A percentile compares a stretch with the other conserved stretches of the same genome.
These are phyloP conservation scores for Pulicaria dysenterica DNA, from an alignment of 129 eudicot genomes.

Conservation along the genomic window DNA sequence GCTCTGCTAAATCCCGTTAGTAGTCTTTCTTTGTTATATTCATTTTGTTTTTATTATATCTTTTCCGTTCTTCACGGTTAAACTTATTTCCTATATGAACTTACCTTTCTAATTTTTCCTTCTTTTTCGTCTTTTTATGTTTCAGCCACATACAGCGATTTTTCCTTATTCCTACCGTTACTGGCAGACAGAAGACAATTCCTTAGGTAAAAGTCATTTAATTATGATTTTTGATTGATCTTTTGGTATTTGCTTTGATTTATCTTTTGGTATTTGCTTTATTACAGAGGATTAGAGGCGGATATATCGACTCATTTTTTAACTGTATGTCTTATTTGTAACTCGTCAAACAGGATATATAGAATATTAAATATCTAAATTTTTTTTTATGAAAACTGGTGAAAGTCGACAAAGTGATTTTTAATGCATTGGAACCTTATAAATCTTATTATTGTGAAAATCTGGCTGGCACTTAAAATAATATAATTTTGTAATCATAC, in stretches of 20 bases:
- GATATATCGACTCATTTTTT: background rate
- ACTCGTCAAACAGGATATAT: background rate
- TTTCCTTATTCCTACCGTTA: conserved; percentile 55
- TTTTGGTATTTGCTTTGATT: background rate
- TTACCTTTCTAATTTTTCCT: too few relatives aligned
- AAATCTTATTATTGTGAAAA: background rate
- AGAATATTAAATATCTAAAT: background rate
- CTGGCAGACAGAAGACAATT: conserved; percentile 48
- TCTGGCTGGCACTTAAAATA: background rate
- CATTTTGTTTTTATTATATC: background rate
- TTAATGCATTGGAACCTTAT: background rate
- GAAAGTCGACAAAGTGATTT: background rate
- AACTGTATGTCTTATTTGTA: background rate
- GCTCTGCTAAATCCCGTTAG: conserved; percentile 76
- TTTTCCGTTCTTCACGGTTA: background rate
- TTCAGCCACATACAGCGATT: conserved; percentile 70
- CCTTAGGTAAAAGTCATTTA: conserved; percentile 52
- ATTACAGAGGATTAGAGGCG: background rate
- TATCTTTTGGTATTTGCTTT: background rate
- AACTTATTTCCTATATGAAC: conserved; percentile 7
- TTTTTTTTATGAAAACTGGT: background rate
- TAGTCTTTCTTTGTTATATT: background rate
- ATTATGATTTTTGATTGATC: background rate
- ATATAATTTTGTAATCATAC: background rate
- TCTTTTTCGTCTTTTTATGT: conserved; percentile 7